Evolutionary conservation across 2,329 filamentous ascomycete genomes (phyloP), one percentile per base, ranked within the genome.

Genomic region (Neonectria sp.): DNA sequence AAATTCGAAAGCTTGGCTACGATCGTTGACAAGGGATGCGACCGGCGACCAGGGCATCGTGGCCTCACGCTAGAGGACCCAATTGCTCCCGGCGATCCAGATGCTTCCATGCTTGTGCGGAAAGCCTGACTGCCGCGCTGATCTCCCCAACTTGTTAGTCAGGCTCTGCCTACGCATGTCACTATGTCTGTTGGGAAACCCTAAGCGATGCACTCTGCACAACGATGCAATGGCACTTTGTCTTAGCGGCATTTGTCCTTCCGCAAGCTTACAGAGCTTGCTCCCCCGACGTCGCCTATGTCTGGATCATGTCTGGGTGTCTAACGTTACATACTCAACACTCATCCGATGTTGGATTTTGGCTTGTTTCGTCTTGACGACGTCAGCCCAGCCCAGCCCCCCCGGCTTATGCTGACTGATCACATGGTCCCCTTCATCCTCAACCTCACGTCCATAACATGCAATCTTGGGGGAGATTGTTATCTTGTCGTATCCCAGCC

Each of bases 321-420:
- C 71, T 66, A 56, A 67, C 65, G 67, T 71, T 65, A 63, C 64
- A 61, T 65, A 56, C 46, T 63, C 61, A 64, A 35, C 52, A 13
- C 52, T 60, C 52, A 66, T 58, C 55, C 43, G 49, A 57, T 55
- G 24, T 31, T 59, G 59, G 27, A 60, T 65, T 37, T 25, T 55
- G 65, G 62, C 55, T 53, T 52, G 66, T 68, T 66, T 60, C 62
- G 61, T 35, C 65, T 69, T 68, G 67, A 63, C 63, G 33, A 62
- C 55, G 25, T 49, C 35, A 49, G 58, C 56, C 40, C 35, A 49
- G 58, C 56, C 40, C 59, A 51, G 62, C 46, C 55, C 43, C 61
- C 53, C 60, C 37, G 37, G 37, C 46, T 51, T 66, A 52, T 63
- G 25, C 49, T 24, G 59, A 53, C 60, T 58, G 56, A 27, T 59